Base-by-base conservation (phyloP, 345 rosid genomes). In the Viola odorata region DNA sequence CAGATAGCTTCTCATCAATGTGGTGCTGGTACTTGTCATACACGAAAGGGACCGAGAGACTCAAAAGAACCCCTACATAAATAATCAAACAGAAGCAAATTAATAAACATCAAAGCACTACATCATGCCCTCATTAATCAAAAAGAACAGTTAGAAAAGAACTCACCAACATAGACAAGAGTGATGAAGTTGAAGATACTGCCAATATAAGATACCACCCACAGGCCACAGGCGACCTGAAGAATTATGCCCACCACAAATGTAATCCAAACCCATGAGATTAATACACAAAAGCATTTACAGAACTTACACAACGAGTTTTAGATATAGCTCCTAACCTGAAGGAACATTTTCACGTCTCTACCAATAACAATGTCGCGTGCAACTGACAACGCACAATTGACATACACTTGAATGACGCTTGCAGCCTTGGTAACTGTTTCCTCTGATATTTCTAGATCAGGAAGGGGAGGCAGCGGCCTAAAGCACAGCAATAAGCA, bases 401-500 rank as follows among this genome's bases (percentile, higher is more conserved):
- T 91, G 62, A 80, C 72, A 78, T 78, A 82, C 55, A 75, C 74
- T 62, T 74, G 82, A 53, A 86, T 51, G 47, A 71, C 79, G 49
- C 69, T 79, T 55, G 96, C 86, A 60, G 58, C 84, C 64, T 64
- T 79, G 12, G 60, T 66, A 5, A 80, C 77, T 64, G 85, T 73
- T 67, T 77, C 81, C 77, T 86, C 98, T 3, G 96, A 81, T 69
- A 95, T 77, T 79, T 91, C 91, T 78, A 95, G 65, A 74, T 88
- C 79, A 10, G 96, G 99, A 56, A 95, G 63, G 1, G 97, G 97
- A 23, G 99, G 99, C 69, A 86, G 55, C 37, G 99, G 99, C 77
- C 99, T 91, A 74, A 55, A 75, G 63, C 42, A 63, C 23, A 48
- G 11, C 32, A 61, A 41, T n/a, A 44, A 57, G 15, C 45, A 52